Evolutionary conservation across 2,329 filamentous ascomycete species (phyloP), one percentile per base, ranked within the genome.

Genomic region (Paracorniculantispora psalliotae): DNA sequence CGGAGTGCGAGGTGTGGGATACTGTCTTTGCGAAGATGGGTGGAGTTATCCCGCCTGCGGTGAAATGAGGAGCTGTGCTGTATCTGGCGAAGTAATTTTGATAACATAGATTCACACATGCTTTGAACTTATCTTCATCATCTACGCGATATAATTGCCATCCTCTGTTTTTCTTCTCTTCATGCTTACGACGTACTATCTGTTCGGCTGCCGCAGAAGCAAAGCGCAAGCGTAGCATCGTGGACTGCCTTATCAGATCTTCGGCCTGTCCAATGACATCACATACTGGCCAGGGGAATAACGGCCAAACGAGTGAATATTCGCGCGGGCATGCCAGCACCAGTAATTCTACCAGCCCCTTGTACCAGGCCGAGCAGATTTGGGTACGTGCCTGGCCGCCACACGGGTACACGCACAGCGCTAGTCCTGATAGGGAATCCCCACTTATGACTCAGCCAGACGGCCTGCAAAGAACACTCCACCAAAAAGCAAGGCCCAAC

Each of bases 1-100:
- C 48, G 3, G 63, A 65, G 56, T 66, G 63, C 26, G 30, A 61
- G 37, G 61, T 66, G 28, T 66, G 62, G 64, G 64, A 65, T 51
- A 49, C 21, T 3, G 56, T 66, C 19, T 64, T 59, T 56, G 59
- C 8, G 17, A 25, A 58, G 26, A 25, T 63, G 1, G 65, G 64
- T 57, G 54, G 60, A 23, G 50, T 41, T 15, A 35, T 37, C 21
- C 39, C 33, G 10, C 21, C 41, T 1, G 23, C 12, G 25, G 21
- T 41, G 9, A 39, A 43, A 30, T 50, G 13, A 19, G 25, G 13
- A 15, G 15, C 30, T 19, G 30, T n/a, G n/a, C 23, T 17, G 54
- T 17, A 37, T 13, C 33, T 13, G 4, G 12, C 4, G 12, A 15
- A 15, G 33, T 13, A 3, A 37, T 33, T 6, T 33, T 33, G 12